These are phyloP conservation scores for Beauveria bassiana DNA, from an alignment of 2,329 filamentous ascomycete species.

Conservation along the genomic window DNA sequence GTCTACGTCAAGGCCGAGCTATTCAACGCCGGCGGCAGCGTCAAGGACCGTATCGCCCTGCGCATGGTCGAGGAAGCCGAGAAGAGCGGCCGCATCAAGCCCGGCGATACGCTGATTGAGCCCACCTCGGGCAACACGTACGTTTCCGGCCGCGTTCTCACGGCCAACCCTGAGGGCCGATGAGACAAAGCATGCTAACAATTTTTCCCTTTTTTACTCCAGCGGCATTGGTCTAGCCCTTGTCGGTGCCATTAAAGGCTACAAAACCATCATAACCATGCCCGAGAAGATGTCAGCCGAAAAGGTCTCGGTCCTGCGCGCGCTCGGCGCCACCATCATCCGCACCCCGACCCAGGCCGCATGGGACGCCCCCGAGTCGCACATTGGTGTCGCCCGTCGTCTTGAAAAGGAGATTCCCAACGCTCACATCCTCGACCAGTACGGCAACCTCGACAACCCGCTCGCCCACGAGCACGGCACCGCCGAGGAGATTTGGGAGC, in stretches of 20 bases:
- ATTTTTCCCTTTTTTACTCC: neutral
- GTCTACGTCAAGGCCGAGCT: slow-evolving; percentile 89
- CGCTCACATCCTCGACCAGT: slow-evolving; percentile 95
- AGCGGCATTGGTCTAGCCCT: slow-evolving; percentile 87
- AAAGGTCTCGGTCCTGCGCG: slow-evolving; percentile 91
- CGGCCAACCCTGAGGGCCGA: neutral
- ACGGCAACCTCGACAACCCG: slow-evolving; percentile 85
- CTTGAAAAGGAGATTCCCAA: slow-evolving; percentile 95
- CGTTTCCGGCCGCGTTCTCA: slow-evolving; percentile 17
- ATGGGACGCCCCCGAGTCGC: slow-evolving; percentile 88
- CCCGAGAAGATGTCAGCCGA: slow-evolving; percentile 99
- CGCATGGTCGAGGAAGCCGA: slow-evolving; percentile 98
- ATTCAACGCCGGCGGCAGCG: slow-evolving; percentile 88
- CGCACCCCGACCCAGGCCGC: slow-evolving; percentile 93
- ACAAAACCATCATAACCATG: slow-evolving; percentile 96
- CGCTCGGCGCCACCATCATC: slow-evolving; percentile 94
- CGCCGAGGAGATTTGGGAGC: slow-evolving; percentile 91
- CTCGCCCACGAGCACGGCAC: slow-evolving; percentile 90
- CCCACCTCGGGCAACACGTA: slow-evolving; percentile 93
- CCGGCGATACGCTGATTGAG: slow-evolving; percentile 94
- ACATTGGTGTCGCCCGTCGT: slow-evolving; percentile 87
- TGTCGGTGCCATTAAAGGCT: slow-evolving; percentile 91
- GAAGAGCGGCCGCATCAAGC: slow-evolving; percentile 85
- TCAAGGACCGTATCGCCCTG: slow-evolving; percentile 91
- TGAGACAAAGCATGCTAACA: neutral